A percentile compares a stretch with the other conserved stretches of the same genome.
phyloP scores from a whole-genome alignment of 495 filamentous ascomycete species.

The Clohesyomyces aquaticus region DNA sequence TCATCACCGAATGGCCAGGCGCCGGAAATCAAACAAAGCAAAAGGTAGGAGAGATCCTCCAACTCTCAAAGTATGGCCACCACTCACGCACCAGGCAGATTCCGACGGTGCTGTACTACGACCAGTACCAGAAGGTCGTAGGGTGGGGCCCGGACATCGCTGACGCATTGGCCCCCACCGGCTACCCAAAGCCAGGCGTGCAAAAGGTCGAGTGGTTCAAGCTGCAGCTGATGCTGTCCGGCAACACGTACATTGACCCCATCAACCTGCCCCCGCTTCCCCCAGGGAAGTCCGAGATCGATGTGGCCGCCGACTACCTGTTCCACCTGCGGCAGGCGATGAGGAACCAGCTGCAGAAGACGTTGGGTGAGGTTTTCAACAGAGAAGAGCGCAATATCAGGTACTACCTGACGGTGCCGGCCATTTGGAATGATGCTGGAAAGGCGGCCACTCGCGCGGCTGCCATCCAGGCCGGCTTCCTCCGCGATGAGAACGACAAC shows the following conservation, averaged over 20 bases:
- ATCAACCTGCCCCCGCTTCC: constrained; percentile 77
- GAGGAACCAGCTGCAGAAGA: constrained; percentile 73
- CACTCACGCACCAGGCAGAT: constrained; percentile 58
- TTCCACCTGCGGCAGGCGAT: constrained; percentile 77
- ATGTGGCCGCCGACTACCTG: constrained; percentile 76
- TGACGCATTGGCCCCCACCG: constrained; percentile 72
- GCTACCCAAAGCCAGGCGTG: constrained; percentile 74
- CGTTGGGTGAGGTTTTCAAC: constrained; percentile 76
- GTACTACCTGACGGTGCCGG: constrained; percentile 74
- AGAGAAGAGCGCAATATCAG: constrained; percentile 74
- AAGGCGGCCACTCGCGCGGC: constrained; percentile 73
- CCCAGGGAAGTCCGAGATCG: constrained; percentile 76
- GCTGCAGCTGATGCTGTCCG: constrained; percentile 75
- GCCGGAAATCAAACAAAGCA: constrained; percentile 76
- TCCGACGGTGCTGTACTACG: constrained; percentile 75
- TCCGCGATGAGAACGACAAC: constrained; percentile 76
- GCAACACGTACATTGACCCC: constrained; percentile 78
- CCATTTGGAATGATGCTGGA: constrained; percentile 77
- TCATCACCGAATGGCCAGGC: constrained; percentile 77
- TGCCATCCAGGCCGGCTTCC: constrained; percentile 74
- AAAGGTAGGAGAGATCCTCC: too few relatives aligned
- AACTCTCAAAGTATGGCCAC: too few relatives aligned
- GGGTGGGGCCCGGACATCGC: constrained; percentile 79
- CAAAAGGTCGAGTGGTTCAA: constrained; percentile 84
- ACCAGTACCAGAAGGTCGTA: constrained; percentile 76